Evolutionary conservation across 441 rosid genomes (phyloP).

Genomic region (Corymbia calophylla): DNA sequence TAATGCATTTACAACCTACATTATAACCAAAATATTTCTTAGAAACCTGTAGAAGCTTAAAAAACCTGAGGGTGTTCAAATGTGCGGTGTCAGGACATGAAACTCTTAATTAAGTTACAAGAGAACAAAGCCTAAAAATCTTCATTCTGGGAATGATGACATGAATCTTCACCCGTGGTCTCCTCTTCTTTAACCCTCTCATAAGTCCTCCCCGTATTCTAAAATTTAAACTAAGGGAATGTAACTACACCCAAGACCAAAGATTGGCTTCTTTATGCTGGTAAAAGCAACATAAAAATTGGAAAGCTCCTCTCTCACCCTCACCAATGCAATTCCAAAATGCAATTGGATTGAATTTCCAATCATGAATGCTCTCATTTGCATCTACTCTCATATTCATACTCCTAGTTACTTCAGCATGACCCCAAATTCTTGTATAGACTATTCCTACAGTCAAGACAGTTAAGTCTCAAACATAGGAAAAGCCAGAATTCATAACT

Average conservation of each 20-base stretch:
- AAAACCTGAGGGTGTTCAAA: background rate
- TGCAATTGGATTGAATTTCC: background rate
- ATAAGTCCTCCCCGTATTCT: background rate
- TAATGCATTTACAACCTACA: slow-evolving; percentile 3
- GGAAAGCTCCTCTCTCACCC: background rate
- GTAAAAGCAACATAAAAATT: background rate
- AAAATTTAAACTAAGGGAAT: background rate
- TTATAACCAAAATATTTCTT: background rate
- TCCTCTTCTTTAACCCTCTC: background rate
- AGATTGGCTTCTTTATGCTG: background rate
- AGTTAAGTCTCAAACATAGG: background rate
- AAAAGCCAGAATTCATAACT: background rate
- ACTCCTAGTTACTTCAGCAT: background rate
- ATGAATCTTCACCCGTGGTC: background rate
- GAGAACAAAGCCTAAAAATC: background rate
- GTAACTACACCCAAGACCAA: background rate
- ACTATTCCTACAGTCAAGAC: background rate
- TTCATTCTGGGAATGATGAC: background rate
- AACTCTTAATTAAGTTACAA: background rate
- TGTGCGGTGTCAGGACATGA: background rate
- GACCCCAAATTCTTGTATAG: background rate
- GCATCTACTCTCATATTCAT: background rate
- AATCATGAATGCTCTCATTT: background rate
- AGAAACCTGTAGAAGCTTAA: background rate
- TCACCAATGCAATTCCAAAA: background rate